phyloP scores from a whole-genome alignment of 208 protist species.

The Wallacemonas sp. region DNA sequence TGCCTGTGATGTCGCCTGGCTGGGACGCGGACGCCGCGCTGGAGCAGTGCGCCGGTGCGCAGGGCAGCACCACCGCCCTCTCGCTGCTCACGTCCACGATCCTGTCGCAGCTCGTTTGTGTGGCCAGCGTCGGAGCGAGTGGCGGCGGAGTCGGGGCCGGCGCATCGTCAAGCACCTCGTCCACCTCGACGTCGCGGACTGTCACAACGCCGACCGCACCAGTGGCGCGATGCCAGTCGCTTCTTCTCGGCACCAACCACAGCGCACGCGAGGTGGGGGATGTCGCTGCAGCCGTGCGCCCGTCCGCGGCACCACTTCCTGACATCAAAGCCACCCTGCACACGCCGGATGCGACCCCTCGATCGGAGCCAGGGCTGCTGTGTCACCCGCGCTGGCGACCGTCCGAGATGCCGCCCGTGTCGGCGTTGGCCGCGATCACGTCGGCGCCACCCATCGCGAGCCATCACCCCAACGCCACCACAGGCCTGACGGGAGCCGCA shows the following conservation, averaged over 20 bases:
- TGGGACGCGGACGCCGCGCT: background rate
- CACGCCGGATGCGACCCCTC: background rate
- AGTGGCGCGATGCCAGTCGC: background rate
- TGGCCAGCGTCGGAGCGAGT: background rate
- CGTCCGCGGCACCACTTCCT: too few relatives aligned
- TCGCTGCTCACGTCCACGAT: constrained; percentile 4
- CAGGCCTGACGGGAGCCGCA: background rate
- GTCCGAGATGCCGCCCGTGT: background rate
- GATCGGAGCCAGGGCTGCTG: background rate
- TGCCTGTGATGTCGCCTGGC: background rate
- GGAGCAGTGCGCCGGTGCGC: background rate
- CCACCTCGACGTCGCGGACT: too few relatives aligned
- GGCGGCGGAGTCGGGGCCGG: too few relatives aligned
- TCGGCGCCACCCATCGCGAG: constrained; percentile 9
- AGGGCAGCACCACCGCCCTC: background rate
- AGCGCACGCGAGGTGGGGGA: too few relatives aligned
- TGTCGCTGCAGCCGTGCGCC: too few relatives aligned
- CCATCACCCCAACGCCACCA: background rate
- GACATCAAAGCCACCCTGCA: background rate
- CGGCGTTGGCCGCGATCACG: constrained; percentile 2
- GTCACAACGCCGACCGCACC: too few relatives aligned
- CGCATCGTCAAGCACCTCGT: too few relatives aligned
- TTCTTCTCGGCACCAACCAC: too few relatives aligned
- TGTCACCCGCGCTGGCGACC: constrained; percentile 2
- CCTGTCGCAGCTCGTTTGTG: constrained; percentile 1